These are phyloP conservation scores for Rhododendron simsii DNA, from an alignment of 148 eudicot genomes.

Conservation along the genomic window DNA sequence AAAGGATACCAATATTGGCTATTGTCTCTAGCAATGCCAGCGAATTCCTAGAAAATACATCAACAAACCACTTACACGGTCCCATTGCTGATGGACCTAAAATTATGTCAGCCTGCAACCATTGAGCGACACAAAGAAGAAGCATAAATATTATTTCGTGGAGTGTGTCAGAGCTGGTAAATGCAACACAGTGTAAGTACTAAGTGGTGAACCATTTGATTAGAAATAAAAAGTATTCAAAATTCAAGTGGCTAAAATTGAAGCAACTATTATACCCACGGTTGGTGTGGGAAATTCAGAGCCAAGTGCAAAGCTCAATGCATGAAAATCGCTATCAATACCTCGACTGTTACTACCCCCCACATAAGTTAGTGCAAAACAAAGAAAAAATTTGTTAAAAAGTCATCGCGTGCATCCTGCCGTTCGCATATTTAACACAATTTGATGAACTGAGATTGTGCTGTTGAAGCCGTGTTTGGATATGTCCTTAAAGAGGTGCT, in stretches of 20 bases:
- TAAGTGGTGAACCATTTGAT: not conserved
- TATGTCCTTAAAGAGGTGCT: not conserved
- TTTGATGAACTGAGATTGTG: not conserved
- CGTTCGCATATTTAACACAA: not conserved
- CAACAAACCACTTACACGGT: not conserved
- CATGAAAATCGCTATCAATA: not conserved
- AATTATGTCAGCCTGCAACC: constrained; percentile 17
- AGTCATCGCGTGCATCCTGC: not conserved
- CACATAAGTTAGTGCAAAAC: not conserved
- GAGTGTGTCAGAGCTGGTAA: not conserved
- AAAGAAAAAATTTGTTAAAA: not conserved
- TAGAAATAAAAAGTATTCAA: not conserved
- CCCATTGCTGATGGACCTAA: constrained; percentile 12
- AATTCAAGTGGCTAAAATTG: not conserved
- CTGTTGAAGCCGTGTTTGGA: not conserved
- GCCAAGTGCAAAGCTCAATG: not conserved
- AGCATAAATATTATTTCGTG: not conserved
- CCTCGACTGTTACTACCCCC: not conserved
- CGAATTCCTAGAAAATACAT: not conserved
- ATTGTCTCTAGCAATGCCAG: constrained; percentile 7
- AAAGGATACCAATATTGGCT: constrained; percentile 13
- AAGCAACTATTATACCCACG: not conserved
- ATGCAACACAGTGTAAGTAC: not conserved
- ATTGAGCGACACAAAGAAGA: not conserved
- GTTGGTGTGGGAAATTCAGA: not conserved